Evolutionary conservation across 306 rosid genomes (phyloP).

Genomic region (Morella rubra): DNA sequence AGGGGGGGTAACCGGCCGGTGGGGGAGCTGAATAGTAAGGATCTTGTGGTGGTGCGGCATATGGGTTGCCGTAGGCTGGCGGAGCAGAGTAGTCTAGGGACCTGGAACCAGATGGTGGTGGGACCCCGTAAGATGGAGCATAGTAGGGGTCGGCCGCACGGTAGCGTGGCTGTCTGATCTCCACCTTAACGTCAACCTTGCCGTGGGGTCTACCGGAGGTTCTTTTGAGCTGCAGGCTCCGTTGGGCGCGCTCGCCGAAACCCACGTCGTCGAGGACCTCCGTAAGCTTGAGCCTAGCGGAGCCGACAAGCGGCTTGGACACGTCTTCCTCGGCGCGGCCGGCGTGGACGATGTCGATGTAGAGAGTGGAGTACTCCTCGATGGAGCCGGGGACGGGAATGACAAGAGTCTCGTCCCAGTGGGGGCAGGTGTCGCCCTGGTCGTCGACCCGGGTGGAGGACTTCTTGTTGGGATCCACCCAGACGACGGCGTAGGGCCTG

Average conservation of each 20-base stretch:
- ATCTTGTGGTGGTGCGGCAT: slow-evolving; percentile 23
- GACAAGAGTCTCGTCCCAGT: too few species aligned
- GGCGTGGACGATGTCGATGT: slow-evolving; percentile 72
- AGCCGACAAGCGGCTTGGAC: slow-evolving; percentile 81
- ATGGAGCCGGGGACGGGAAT: slow-evolving; percentile 52
- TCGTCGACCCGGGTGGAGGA: slow-evolving; percentile 52
- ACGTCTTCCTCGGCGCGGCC: slow-evolving; percentile 59
- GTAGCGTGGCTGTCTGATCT: slow-evolving; percentile 43
- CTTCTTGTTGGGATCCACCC: slow-evolving; percentile 65
- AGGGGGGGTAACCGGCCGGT: slow-evolving; percentile 33
- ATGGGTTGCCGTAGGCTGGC: slow-evolving; percentile 31
- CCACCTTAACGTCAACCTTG: slow-evolving; percentile 53
- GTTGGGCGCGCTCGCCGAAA: slow-evolving; percentile 34
- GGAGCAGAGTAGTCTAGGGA: slow-evolving; percentile 31
- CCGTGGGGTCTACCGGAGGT: slow-evolving; percentile 90
- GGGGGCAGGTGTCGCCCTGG: too few species aligned
- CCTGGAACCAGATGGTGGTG: slow-evolving; percentile 39
- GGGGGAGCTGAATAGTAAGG: slow-evolving; percentile 43
- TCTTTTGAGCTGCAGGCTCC: slow-evolving; percentile 54
- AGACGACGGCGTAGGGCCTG: slow-evolving; percentile 78
- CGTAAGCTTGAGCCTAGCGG: slow-evolving; percentile 51
- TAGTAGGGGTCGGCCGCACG: slow-evolving; percentile 43
- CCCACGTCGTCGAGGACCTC: slow-evolving; percentile 60
- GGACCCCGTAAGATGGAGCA: slow-evolving; percentile 64
- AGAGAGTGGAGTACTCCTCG: slow-evolving; percentile 47